These are phyloP conservation scores for Musa itinerans DNA, from an alignment of 176 grass and related monocot genomes.

Conservation along the genomic window DNA sequence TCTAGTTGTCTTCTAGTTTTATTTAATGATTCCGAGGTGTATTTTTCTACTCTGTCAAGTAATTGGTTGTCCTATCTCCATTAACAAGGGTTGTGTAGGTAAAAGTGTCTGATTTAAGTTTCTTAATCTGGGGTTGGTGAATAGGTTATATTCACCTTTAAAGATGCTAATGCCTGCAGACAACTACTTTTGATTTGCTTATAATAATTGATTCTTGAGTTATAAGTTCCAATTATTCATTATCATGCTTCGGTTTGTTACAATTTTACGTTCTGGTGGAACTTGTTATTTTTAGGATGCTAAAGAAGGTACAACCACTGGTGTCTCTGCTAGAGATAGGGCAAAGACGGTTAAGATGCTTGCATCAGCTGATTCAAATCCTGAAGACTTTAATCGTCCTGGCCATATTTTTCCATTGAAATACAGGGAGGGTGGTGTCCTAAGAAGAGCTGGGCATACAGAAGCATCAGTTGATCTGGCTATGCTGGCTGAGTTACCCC, in stretches of 20 bases:
- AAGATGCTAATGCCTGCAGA: too few species aligned
- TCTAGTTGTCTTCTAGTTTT: too few species aligned
- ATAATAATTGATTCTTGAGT: neutral
- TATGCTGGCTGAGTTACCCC: slow-evolving; percentile 66
- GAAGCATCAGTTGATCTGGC: slow-evolving; percentile 94
- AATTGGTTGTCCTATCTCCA: too few species aligned
- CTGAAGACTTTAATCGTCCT: slow-evolving; percentile 75
- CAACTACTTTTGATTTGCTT: too few species aligned
- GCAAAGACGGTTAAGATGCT: slow-evolving; percentile 63
- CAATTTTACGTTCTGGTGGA: too few species aligned
- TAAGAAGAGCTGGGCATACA: slow-evolving; percentile 96
- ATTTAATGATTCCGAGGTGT: too few species aligned
- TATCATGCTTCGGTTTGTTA: neutral
- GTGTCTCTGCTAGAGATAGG: slow-evolving; percentile 79
- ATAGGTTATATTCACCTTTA: neutral
- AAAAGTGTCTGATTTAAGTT: too few species aligned
- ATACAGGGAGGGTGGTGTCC: slow-evolving; percentile 89
- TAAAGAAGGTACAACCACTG: slow-evolving; percentile 88
- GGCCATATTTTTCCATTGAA: slow-evolving; percentile 95
- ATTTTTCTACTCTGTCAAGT: too few species aligned
- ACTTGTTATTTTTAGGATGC: slow-evolving; percentile 46
- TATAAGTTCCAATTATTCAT: neutral
- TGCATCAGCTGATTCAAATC: slow-evolving; percentile 61
- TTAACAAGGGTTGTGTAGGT: too few species aligned
- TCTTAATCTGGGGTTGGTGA: neutral